Conservation (phyloP, 2,329 filamentous ascomycete genomes). For the Fusarium clavum region DNA sequence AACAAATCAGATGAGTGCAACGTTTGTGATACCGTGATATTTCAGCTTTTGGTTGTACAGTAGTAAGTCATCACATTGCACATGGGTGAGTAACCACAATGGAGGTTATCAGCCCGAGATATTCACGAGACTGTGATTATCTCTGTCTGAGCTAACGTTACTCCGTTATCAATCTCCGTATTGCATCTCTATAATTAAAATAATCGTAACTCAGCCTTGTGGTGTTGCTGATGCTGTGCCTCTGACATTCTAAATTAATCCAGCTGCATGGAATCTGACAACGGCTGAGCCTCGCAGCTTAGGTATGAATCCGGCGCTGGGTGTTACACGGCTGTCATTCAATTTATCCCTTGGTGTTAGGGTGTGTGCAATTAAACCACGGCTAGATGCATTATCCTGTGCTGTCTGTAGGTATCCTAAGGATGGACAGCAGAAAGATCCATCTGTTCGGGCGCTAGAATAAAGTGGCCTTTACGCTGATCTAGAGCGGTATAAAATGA, state of each 20-base stretch:
- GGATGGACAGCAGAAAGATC: neutral
- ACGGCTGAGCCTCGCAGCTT: constrained; percentile 32
- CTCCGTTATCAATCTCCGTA: neutral
- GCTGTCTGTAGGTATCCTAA: neutral
- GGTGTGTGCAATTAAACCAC: neutral
- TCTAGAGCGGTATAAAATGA: neutral
- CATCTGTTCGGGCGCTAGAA: neutral
- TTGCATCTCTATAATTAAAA: constrained; percentile 7
- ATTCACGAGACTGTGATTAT: neutral
- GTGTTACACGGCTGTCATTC: constrained; percentile 29
- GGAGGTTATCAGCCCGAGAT: constrained; percentile 7
- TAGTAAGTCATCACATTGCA: neutral
- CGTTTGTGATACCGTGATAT: constrained; percentile 15
- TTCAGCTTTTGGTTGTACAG: constrained; percentile 8
- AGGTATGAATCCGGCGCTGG: constrained; percentile 24
- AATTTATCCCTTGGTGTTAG: neutral
- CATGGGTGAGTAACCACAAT: neutral
- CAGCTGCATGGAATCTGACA: neutral
- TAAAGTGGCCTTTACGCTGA: neutral
- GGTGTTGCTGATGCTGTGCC: constrained; percentile 28
- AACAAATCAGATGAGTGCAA: constrained; percentile 17
- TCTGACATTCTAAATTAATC: constrained; percentile 10
- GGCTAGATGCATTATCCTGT: neutral
- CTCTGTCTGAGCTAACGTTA: neutral
- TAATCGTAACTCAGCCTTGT: constrained; percentile 16